Conservation (phyloP, 2,329 filamentous ascomycete genomes). For the Cryoendolithus antarcticus region DNA sequence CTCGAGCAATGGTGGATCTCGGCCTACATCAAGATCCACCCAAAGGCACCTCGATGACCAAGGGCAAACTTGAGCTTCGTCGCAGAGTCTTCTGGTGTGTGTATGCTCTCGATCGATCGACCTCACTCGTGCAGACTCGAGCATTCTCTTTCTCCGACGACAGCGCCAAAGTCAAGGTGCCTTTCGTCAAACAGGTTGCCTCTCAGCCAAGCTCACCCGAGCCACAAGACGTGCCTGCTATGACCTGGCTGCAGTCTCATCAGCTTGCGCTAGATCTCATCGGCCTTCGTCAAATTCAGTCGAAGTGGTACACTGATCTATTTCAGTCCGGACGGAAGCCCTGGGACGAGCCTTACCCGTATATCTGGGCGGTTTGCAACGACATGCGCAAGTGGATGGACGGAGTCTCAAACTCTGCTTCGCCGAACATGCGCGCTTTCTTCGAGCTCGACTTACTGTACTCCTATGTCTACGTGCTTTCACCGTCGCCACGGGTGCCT, state of each 20-base stretch:
- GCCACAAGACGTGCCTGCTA: conserved; percentile 16
- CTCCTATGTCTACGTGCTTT: conserved; percentile 80
- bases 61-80: conserved; percentile 60
- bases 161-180: conserved; percentile 68
- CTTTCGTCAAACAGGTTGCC: conserved; percentile 32
- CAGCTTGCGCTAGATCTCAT: conserved; percentile 68
- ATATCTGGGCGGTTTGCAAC: conserved; percentile 63
- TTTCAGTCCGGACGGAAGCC: conserved; percentile 64
- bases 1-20: conserved; percentile 74
- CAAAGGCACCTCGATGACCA: conserved; percentile 53
- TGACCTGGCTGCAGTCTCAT: conserved; percentile 42
- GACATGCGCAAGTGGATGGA: conserved; percentile 74
- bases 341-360: conserved; percentile 56
- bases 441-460: conserved; percentile 85
- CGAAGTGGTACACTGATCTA: conserved; percentile 76
- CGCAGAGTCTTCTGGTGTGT: conserved; percentile 82
- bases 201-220: conserved; percentile 13
- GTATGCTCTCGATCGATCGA: conserved; percentile 78
- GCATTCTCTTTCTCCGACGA: conserved; percentile 93
- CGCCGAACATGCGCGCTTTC: conserved; percentile 55
- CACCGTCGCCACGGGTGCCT: conserved; percentile 63
- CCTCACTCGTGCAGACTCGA: conserved; percentile 75
- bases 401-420: conserved; percentile 54
- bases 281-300: conserved; percentile 72
- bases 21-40: conserved; percentile 89